These are phyloP conservation scores for Debaryomyces hansenii DNA, from an alignment of 805 yeast genomes.

Conservation along the genomic window DNA sequence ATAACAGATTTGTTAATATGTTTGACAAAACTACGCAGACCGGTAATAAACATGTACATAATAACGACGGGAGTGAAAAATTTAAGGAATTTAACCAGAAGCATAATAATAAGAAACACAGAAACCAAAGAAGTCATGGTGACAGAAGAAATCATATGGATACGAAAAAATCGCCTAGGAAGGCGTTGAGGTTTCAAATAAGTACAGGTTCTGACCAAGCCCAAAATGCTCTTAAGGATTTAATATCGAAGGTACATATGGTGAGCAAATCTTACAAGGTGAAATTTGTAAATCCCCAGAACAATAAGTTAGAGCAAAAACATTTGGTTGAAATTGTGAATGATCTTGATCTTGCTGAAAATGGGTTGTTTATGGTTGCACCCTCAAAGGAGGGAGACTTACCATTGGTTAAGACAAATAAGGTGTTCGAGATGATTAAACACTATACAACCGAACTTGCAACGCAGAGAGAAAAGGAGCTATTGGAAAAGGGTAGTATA, in stretches of 20 bases:
- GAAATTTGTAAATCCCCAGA: slow-evolving; percentile 23
- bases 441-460: slow-evolving; percentile 33
- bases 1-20: slow-evolving; percentile 5
- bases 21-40: background rate
- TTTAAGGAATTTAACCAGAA: background rate
- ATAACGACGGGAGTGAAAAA: background rate
- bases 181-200: slow-evolving; percentile 18
- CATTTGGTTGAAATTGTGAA: slow-evolving; percentile 35
- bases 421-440: slow-evolving; percentile 32
- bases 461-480: slow-evolving; percentile 24
- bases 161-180: slow-evolving; percentile 2
- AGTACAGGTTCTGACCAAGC: slow-evolving; percentile 28
- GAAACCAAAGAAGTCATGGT: background rate
- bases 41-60: background rate
- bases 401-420: slow-evolving; percentile 29
- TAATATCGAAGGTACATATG: slow-evolving; percentile 22
- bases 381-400: slow-evolving; percentile 15
- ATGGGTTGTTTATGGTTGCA: slow-evolving; percentile 25
- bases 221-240: slow-evolving; percentile 22
- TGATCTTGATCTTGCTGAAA: slow-evolving; percentile 20
- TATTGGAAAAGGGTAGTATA: slow-evolving; percentile 33
- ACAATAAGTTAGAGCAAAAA: slow-evolving; percentile 18
- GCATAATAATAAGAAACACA: background rate
- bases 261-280: slow-evolving; percentile 21
- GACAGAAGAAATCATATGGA: background rate